Base-by-base conservation (phyloP, 495 filamentous ascomycete genomes). In the Corynascus novoguineensis region DNA sequence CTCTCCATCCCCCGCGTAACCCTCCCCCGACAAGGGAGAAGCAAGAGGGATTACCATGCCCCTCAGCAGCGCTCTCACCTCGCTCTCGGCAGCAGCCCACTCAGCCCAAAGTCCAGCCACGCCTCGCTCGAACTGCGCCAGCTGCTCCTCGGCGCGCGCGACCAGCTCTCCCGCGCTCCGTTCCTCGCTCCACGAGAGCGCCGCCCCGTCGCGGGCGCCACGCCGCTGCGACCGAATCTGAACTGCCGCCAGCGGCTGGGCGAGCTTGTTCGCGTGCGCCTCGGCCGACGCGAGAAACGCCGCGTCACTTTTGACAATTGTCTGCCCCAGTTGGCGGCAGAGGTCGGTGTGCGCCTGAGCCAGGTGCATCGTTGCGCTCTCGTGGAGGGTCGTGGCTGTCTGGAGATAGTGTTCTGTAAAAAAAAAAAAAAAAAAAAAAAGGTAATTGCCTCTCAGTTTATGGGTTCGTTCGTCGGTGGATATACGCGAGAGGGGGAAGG, bases 81-180 rank as follows among this genome's bases (percentile, higher is more conserved):
- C 61, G n/a, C 58, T 59, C 53, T 69, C 60, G 19, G 66, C 66
- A 21, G 49, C 34, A 45, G 63, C 57, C 54, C 56, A 58, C 32
- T 66, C 57, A 7, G 17, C 32, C 53, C 61, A 60, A 31, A 69
- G 34, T 12, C 22, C 47, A 6, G 27, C 48, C 28, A 71, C 52
- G 19, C 70, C 62, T 12, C 42, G 35, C 41, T 66, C 60, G 15
- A 64, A 55, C 57, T 60, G 52, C n/a, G 38, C 7, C 28, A 68
- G 34, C 37, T 69, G 64, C 6, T 17, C 40, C 41, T 62, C 52
- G 4, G 63, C 66, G 4, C 52, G 61, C 5, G 60, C 49, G 7
- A 68, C 46, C 14, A 66, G 37, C 10, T 57, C 54, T 10, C 53
- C 63, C 25, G 64, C 68, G 28, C 48, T 68, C 22, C 50, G 56